Percentiles rank a stretch among this genome's conserved stretches.
These are phyloP conservation scores for Fraxinus sp. DNA, from an alignment of 305 asterid species.

Conservation along the genomic window DNA sequence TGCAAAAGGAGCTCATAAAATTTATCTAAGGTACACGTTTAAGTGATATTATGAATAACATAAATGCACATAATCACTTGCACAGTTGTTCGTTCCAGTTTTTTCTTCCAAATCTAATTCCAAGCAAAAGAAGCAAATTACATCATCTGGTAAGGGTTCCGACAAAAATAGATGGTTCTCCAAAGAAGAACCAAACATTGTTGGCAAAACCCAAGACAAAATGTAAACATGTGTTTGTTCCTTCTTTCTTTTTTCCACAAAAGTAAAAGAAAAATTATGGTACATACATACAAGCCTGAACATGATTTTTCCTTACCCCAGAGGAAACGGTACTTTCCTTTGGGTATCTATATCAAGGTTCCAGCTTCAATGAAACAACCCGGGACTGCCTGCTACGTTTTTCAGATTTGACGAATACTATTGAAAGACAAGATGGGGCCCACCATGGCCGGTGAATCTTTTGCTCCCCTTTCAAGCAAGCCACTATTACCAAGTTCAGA, in stretches of 20 bases:
- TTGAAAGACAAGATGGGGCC: constrained; percentile 84
- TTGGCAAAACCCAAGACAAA: constrained; percentile 35
- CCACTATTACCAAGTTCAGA: constrained; percentile 51
- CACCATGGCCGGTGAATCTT: constrained; percentile 93
- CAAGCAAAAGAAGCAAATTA: constrained; percentile 25
- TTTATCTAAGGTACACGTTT: neutral
- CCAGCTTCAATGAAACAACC: constrained; percentile 95
- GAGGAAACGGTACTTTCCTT: neutral
- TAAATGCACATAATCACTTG: constrained; percentile 17
- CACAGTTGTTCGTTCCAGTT: constrained; percentile 9
- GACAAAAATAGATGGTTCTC: constrained; percentile 35
- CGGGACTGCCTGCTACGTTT: constrained; percentile 88
- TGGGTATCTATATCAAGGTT: constrained; percentile 60
- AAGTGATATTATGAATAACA: neutral
- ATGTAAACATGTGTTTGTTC: constrained; percentile 22
- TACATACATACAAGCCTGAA: constrained; percentile 24
- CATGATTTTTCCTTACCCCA: neutral
- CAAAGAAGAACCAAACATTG: constrained; percentile 30
- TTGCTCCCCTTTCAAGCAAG: constrained; percentile 99
- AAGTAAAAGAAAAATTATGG: constrained; percentile 14
- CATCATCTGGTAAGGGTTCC: constrained; percentile 17
- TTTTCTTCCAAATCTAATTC: constrained; percentile 28
- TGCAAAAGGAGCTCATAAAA: neutral
- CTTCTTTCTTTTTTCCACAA: constrained; percentile 29
- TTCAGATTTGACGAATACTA: constrained; percentile 64